These are phyloP conservation scores for Panellus pusillus DNA, from an alignment of 768 basidiomycete species.

Conservation along the genomic window DNA sequence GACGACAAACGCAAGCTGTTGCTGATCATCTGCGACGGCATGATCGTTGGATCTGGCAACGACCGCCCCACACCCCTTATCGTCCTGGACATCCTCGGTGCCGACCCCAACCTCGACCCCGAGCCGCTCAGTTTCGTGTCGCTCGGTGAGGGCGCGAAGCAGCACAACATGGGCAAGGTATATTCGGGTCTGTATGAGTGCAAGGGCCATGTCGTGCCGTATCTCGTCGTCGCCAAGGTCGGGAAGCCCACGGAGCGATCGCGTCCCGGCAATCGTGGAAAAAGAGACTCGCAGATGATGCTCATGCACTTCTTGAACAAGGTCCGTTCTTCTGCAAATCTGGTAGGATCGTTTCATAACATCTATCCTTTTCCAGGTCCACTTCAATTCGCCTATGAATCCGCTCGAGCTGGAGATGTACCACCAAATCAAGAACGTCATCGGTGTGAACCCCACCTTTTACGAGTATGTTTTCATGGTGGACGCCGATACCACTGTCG, in stretches of 20 bases:
- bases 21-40: constrained; percentile 94
- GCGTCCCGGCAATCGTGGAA: constrained; percentile 95
- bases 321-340: constrained; percentile 44
- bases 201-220: constrained; percentile 94
- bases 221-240: constrained; percentile 87
- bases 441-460: constrained; percentile 97
- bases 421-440: constrained; percentile 99
- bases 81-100: constrained; percentile 94
- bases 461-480: constrained; percentile 95
- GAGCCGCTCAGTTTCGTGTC: constrained; percentile 94
- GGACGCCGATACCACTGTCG: constrained; percentile 94
- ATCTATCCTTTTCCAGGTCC: constrained; percentile 67
- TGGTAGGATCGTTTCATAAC: no score
- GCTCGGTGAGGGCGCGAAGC: constrained; percentile 91
- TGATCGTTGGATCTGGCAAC: constrained; percentile 96
- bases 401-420: constrained; percentile 98
- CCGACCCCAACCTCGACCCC: constrained; percentile 88
- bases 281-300: constrained; percentile 96
- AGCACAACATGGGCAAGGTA: constrained; percentile 98
- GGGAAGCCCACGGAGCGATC: constrained; percentile 94
- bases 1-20: constrained; percentile 98
- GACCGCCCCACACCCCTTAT: constrained; percentile 95
- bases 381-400: constrained; percentile 95
- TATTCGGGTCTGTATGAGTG: constrained; percentile 96
- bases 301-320: constrained; percentile 98